Evolutionary conservation across 2,329 filamentous ascomycete genomes (phyloP).

Genomic region (Xylaria sp.): DNA sequence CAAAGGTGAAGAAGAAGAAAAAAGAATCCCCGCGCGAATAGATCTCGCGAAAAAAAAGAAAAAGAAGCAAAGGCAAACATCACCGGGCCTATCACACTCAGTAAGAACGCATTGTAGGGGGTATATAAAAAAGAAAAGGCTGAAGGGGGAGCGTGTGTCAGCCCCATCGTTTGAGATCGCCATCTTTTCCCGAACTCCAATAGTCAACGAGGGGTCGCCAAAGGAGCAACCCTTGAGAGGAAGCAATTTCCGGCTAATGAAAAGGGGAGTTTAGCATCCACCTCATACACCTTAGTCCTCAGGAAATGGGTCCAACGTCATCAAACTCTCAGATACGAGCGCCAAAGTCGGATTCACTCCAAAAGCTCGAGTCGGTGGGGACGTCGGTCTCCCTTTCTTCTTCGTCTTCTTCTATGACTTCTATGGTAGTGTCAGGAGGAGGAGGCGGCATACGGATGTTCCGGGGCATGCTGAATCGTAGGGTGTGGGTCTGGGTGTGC

Average conservation of each 20-base stretch:
- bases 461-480: background rate
- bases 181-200: background rate
- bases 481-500: background rate
- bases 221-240: background rate
- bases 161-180: background rate
- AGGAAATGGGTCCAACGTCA: background rate
- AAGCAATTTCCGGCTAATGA: background rate
- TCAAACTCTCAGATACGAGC: background rate
- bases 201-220: background rate
- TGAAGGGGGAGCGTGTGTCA: background rate
- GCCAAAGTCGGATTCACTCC: conserved; percentile 3
- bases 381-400: background rate
- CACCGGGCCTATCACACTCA: too few species aligned
- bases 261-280: background rate
- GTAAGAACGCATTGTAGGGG: background rate
- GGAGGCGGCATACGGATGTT: background rate
- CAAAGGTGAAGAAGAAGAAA: background rate
- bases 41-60: background rate
- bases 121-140: background rate
- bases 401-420: background rate
- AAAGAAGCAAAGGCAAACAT: too few species aligned
- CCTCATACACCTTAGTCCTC: background rate
- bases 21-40: background rate
- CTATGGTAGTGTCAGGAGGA: background rate
- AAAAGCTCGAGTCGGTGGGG: conserved; percentile 6